A percentile compares a stretch with the other conserved stretches of the same genome.
phyloP scores from a whole-genome alignment of 176 grass and related monocot genomes.

The Canna indica region DNA sequence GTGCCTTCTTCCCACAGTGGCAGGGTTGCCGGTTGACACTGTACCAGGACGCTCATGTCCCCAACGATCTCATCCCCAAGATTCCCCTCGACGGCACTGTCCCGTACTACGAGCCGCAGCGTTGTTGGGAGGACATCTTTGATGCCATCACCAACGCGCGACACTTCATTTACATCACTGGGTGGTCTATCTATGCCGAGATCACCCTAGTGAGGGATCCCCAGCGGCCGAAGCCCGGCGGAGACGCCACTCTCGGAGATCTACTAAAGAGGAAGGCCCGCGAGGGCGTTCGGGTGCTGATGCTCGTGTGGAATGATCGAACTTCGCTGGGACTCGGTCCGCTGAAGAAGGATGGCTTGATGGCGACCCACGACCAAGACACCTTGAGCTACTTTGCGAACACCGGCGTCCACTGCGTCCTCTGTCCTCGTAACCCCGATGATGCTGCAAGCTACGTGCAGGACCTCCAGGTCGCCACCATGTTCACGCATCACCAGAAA shows the following conservation, averaged over 20 bases:
- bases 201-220: conserved; percentile 61
- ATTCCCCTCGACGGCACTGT: conserved; percentile 12
- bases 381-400: conserved; percentile 42
- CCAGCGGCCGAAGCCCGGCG: not conserved
- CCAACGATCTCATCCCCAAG: conserved; percentile 9
- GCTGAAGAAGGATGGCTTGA: conserved; percentile 65
- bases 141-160: conserved; percentile 46
- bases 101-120: conserved; percentile 30
- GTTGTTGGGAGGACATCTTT: conserved; percentile 89
- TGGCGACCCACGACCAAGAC: conserved; percentile 83
- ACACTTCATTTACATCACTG: conserved; percentile 63
- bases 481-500: conserved; percentile 98
- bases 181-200: conserved; percentile 69
- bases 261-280: conserved; percentile 58
- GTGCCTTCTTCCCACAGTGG: conserved; percentile 53
- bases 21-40: conserved; percentile 45
- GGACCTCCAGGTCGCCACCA: conserved; percentile 41
- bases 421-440: conserved; percentile 67
- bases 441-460: conserved; percentile 61
- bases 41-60: conserved; percentile 72
- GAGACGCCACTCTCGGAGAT: conserved; percentile 41
- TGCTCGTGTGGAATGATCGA: conserved; percentile 79
- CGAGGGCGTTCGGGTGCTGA: conserved; percentile 49
- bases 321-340: conserved; percentile 64
- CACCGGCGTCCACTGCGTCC: conserved; percentile 44